Evolutionary conservation across 2,329 filamentous ascomycete genomes (phyloP), one percentile per base, ranked within the genome.

Genomic region (Aspergillus costaricaensis): DNA sequence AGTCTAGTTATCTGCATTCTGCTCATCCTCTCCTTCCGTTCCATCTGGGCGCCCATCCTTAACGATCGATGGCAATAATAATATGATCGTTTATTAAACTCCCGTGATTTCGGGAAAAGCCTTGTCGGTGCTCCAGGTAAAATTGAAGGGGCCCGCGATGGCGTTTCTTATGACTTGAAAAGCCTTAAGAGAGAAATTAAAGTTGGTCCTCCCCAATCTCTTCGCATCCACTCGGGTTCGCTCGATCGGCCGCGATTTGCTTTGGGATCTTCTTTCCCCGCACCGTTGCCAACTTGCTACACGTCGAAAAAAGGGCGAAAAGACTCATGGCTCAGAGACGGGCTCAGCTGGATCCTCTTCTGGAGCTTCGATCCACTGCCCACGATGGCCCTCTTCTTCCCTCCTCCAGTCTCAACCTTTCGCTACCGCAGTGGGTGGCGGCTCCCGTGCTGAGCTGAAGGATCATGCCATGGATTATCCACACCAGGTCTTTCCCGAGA

Each of bases 221-320:
- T 52, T 59, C 57, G 48, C 53, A 51, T 30, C 60, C 62, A 63
- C 62, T 66, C 59, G 52, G 32, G 32, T 61, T 41, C 52, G 44
- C 60, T 63, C 61, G 61, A 62, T 66, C 64, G 54, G 57, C 55
- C 30, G 56, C 41, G 63, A 63, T 62, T 62, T 64, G 62, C 59
- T 57, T 47, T 61, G 60, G 57, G 63, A 68, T 67, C 64, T 59
- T 60, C 63, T 64, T 54, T 65, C 66, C 66, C 66, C 66, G 64
- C 66, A 68, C 66, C 61, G 61, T 62, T 64, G 61, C 58, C 59
- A 63, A 32, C 47, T 27, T 50, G 47, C 47, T 50, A 50, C 47
- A 50, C 47, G 47, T 25, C 19, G 41, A 44, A 44, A 23, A 23
- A 9, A 27, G 25, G 12, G 32, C 12, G 12, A 36, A 36, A 36